Base-by-base conservation (phyloP, 202 grass and related monocot genomes). In the Setaria italica region DNA sequence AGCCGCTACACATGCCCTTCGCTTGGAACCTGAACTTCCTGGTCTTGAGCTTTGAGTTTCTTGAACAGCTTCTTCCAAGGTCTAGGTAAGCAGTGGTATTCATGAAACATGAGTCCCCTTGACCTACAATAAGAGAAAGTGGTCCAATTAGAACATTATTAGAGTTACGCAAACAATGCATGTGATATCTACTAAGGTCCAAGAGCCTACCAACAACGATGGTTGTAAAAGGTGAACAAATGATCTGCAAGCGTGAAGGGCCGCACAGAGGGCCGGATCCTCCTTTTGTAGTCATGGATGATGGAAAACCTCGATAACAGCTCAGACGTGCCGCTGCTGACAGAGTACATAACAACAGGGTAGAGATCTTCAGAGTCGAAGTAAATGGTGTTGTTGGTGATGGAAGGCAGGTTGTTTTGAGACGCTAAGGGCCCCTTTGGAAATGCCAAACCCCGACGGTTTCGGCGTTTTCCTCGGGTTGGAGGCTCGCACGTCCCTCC, bases 31-130 rank as follows among this genome's bases (percentile, higher is more conserved):
- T 29, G 11, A 32, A 72, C 45, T 30, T 72, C 69, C 1, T 5
- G 5, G 21, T 72, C 69, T 72, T 72, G 68, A 11, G 11, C 5
- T 72, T 32, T 49, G 43, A 49, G 12, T 72, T 72, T 72, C 46
- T 32, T 50, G 43, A 30, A 8, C 21, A 72, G 47, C 21, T 30
- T 0, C 43, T 49, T 72, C 69, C 45, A 72, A 50, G 69, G 32
- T 30, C 0, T 72, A 49, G n/a, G 69, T 16, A 72, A 14, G 21
- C 7, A 30, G 69, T 50, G 45, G 45, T 72, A 50, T 72, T 72
- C 45, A 32, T 49, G 69, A 72, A 72, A 72, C 69, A 49, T 32
- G n/a, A 49, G 69, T 4, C 69, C 69, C 43, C 69, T 72, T 49
- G 45, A 72, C 69, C 69, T 49, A 32, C 10, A 29, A 10, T 6